phyloP scores from a whole-genome alignment of 805 yeast species.

The Saccharomycopsis fermentans region DNA sequence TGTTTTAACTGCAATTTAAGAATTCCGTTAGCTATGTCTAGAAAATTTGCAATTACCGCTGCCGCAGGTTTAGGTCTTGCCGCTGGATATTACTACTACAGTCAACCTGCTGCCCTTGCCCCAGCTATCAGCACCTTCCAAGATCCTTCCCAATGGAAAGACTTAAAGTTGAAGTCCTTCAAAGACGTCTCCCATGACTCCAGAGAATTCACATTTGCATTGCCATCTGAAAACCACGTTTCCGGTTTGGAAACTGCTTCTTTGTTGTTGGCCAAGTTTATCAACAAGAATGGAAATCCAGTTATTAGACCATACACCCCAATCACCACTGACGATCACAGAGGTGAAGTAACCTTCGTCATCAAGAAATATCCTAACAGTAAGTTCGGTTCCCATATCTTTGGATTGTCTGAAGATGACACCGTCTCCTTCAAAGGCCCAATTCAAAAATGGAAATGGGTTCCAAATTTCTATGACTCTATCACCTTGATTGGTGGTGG shows the following conservation, averaged over 20 bases:
- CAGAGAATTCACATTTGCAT: conserved; percentile 58
- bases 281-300: conserved; percentile 72
- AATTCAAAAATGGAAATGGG: conserved; percentile 82
- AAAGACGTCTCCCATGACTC: conserved; percentile 50
- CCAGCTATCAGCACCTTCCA: conserved; percentile 38
- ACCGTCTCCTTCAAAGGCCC: conserved; percentile 92
- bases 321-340: conserved; percentile 52
- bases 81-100: conserved; percentile 19
- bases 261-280: conserved; percentile 68
- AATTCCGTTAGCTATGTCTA: background rate
- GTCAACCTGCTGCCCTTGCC: conserved; percentile 23
- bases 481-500: conserved; percentile 91
- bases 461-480: conserved; percentile 70
- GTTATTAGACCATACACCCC: conserved; percentile 92
- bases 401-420: conserved; percentile 64
- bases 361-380: conserved; percentile 82
- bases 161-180: conserved; percentile 40
- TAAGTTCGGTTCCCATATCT: conserved; percentile 69
- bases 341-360: conserved; percentile 70
- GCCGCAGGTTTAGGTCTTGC: conserved; percentile 18
- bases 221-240: conserved; percentile 54
- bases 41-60: conserved; percentile 2
- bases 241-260: conserved; percentile 78
- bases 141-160: conserved; percentile 63
- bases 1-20: too few relatives aligned